These are phyloP conservation scores for Mortierella claussenii DNA, from an alignment of 192 early-diverging fungal genomes.

Conservation along the genomic window DNA sequence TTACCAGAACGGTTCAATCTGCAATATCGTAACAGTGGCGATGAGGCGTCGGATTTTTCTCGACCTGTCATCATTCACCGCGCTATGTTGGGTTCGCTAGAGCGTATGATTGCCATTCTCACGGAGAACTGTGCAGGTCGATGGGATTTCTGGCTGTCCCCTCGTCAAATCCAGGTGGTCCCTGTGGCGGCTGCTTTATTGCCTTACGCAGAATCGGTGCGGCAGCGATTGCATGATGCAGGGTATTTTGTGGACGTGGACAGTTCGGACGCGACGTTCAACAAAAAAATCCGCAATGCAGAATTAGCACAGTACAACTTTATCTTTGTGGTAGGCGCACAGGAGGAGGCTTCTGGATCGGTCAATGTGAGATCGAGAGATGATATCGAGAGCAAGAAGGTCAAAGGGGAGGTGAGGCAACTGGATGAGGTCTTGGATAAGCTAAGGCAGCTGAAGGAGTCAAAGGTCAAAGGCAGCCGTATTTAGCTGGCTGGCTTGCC, in stretches of 20 bases:
- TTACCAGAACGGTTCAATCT: slow-evolving; percentile 93
- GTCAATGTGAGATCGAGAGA: slow-evolving; percentile 94
- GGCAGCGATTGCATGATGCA: slow-evolving; percentile 66
- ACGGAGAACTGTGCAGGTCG: slow-evolving; percentile 97
- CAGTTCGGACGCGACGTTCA: slow-evolving; percentile 83
- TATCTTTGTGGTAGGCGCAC: slow-evolving; percentile 93
- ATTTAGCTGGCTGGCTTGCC: slow-evolving; percentile 10
- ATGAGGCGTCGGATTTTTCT: slow-evolving; percentile 61
- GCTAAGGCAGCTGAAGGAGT: slow-evolving; percentile 53
- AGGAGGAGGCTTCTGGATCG: slow-evolving; percentile 75
- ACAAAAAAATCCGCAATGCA: slow-evolving; percentile 97
- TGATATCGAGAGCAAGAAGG: slow-evolving; percentile 78
- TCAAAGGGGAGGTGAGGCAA: slow-evolving; percentile 78
- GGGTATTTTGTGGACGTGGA: slow-evolving; percentile 91
- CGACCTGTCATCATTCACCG: slow-evolving; percentile 99
- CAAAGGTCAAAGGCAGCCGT: slow-evolving; percentile 21
- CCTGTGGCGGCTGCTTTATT: slow-evolving; percentile 81
- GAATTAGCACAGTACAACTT: slow-evolving; percentile 96
- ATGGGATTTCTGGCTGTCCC: slow-evolving; percentile 96
- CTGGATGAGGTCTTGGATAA: slow-evolving; percentile 74
- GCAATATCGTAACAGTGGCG: slow-evolving; percentile 80
- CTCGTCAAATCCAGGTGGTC: slow-evolving; percentile 90
- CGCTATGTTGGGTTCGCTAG: slow-evolving; percentile 94
- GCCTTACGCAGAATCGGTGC: slow-evolving; percentile 83
- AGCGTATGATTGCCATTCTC: slow-evolving; percentile 94